Evolutionary conservation across 179 eudicot genomes (phyloP).

Genomic region (Sideroxylon spinosum): DNA sequence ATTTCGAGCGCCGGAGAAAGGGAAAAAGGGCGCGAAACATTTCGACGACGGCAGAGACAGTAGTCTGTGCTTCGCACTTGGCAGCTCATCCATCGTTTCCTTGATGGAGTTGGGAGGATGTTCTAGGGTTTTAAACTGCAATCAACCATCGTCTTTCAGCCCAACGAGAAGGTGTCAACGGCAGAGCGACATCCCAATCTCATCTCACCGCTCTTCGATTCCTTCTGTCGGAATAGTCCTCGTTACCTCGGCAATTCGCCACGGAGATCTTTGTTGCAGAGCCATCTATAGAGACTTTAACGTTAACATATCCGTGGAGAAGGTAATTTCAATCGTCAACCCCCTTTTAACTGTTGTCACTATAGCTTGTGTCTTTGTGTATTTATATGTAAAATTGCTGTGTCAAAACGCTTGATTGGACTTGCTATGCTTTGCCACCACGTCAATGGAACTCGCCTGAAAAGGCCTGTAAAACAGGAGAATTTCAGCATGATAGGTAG

Average conservation of each 20-base stretch:
- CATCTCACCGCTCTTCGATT: constrained; percentile 2
- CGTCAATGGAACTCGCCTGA: no score
- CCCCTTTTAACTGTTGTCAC: background rate
- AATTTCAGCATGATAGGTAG: no score
- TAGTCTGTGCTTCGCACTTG: no score
- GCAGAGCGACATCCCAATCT: background rate
- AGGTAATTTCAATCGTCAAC: constrained; percentile 15
- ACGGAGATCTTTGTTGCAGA: constrained; percentile 13
- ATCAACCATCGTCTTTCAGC: constrained; percentile 10
- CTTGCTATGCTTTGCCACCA: no score
- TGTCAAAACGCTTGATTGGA: background rate
- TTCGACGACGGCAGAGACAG: no score
- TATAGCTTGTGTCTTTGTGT: no score
- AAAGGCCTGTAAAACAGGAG: no score
- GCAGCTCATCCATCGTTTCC: no score
- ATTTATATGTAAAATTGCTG: no score
- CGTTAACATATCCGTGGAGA: background rate
- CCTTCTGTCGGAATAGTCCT: background rate
- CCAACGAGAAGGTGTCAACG: constrained; percentile 8
- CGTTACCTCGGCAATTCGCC: background rate
- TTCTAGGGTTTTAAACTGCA: constrained; percentile 19
- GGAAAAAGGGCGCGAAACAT: no score
- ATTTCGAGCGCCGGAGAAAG: no score
- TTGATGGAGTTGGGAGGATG: constrained; percentile 23
- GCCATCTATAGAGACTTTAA: constrained; percentile 6